These are phyloP conservation scores for Neurospora tetrasperma DNA, from an alignment of 495 filamentous ascomycete species.

Conservation along the genomic window DNA sequence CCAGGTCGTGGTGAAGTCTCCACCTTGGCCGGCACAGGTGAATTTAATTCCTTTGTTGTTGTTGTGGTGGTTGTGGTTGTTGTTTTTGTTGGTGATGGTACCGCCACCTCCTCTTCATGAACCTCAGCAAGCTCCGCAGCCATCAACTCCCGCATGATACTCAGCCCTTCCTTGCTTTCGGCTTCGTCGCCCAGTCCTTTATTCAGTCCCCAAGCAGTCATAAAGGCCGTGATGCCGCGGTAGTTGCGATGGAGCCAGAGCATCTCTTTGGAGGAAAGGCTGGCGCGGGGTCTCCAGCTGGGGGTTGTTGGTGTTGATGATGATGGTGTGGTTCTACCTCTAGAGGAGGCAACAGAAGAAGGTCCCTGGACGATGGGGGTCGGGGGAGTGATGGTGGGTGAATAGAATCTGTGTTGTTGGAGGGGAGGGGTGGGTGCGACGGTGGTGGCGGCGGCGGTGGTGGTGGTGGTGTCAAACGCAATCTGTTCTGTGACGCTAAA, in stretches of 20 bases:
- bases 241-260: conserved; percentile 36
- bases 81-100: no score
- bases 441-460: background rate
- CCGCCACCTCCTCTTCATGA: background rate
- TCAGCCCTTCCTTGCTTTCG: conserved; percentile 25
- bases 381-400: conserved; percentile 1
- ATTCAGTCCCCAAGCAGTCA: conserved; percentile 29
- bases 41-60: no score
- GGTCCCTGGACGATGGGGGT: conserved; percentile 1
- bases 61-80: no score
- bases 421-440: background rate
- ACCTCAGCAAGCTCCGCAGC: conserved; percentile 11
- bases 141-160: conserved; percentile 31
- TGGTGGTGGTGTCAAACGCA: background rate
- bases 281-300: background rate
- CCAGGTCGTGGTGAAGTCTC: no score
- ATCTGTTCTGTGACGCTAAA: background rate
- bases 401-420: background rate
- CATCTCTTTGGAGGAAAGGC: conserved; percentile 7
- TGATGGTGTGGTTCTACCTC: background rate
- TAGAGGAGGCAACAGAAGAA: background rate
- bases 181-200: conserved; percentile 5
- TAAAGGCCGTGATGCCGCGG: conserved; percentile 29
- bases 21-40: no score
- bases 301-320: background rate